phyloP scores from a whole-genome alignment of 345 rosid species.

The Pseudoturritis turrita region DNA sequence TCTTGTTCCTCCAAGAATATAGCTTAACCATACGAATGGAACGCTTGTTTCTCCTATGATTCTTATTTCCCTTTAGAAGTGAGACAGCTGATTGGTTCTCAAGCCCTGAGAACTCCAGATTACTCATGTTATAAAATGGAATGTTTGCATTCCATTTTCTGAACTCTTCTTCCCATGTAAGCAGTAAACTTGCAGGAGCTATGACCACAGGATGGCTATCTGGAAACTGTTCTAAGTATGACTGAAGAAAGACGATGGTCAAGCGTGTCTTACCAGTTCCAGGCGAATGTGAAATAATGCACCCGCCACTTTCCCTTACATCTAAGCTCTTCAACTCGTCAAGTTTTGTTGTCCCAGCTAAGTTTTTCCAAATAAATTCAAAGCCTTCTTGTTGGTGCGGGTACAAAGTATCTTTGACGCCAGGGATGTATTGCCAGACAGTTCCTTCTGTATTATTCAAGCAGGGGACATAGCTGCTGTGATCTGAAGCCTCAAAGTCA shows the following conservation, averaged over 20 bases:
- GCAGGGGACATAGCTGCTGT: background rate
- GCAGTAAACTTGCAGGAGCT: conserved; percentile 61
- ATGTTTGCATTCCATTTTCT: conserved; percentile 53
- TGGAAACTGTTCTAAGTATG: conserved; percentile 48
- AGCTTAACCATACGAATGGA: conserved; percentile 51
- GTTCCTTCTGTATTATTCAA: conserved; percentile 38
- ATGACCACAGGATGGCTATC: conserved; percentile 60
- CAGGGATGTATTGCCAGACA: conserved; percentile 73
- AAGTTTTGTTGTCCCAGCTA: conserved; percentile 63
- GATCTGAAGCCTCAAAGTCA: conserved; percentile 9
- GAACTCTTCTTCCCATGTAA: conserved; percentile 76
- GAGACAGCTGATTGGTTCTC: conserved; percentile 37
- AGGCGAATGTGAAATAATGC: conserved; percentile 78
- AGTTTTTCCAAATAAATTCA: conserved; percentile 71
- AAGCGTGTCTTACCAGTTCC: conserved; percentile 92
- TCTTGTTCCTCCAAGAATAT: conserved; percentile 48
- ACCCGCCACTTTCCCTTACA: conserved; percentile 40
- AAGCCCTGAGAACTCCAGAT: conserved; percentile 33
- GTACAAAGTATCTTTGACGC: conserved; percentile 39
- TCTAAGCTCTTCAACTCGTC: conserved; percentile 39
- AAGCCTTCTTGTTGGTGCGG: conserved; percentile 78
- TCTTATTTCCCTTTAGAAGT: background rate
- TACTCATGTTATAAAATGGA: conserved; percentile 61
- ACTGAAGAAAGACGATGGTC: conserved; percentile 60
- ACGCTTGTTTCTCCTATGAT: background rate